Percentiles rank a stretch among this genome's conserved stretches.
These are phyloP conservation scores for Madurella mycetomatis DNA, from an alignment of 2,329 filamentous ascomycete genomes.

Conservation along the genomic window DNA sequence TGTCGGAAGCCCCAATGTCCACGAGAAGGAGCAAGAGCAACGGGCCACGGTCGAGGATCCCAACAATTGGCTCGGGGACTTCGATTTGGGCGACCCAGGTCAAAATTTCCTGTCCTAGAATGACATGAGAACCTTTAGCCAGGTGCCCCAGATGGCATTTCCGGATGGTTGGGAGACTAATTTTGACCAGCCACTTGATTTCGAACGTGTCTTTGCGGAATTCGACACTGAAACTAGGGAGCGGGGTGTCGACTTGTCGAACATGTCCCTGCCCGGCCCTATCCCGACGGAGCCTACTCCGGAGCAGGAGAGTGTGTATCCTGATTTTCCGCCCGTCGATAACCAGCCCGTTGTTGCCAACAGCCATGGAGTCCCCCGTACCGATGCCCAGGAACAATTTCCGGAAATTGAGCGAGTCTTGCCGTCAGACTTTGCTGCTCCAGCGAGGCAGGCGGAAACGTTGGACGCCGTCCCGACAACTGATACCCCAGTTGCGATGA, in stretches of 20 bases:
- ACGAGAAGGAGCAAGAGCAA: background rate
- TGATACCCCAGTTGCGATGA: background rate
- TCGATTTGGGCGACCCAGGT: background rate
- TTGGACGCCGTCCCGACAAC: background rate
- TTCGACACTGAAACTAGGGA: background rate
- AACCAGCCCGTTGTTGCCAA: background rate
- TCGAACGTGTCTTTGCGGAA: conserved; percentile 2
- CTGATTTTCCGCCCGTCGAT: background rate
- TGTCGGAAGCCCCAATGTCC: background rate
- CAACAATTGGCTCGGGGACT: background rate
- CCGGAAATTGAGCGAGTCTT: conserved; percentile 5
- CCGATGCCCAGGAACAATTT: conserved; percentile 6
- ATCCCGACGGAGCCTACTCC: background rate
- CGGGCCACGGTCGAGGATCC: background rate
- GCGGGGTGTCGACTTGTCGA: background rate
- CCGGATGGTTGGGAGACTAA: background rate
- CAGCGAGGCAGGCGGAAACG: background rate
- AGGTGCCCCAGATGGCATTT: background rate
- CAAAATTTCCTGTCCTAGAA: conserved; percentile 14
- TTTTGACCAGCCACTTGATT: background rate
- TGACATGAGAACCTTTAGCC: conserved; percentile 11
- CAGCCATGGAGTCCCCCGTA: background rate
- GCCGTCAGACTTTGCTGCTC: background rate
- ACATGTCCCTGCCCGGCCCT: no score
- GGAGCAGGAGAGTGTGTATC: background rate